Evolutionary conservation across 257 asterid genomes (phyloP).

Genomic region (Avicennia marina): DNA sequence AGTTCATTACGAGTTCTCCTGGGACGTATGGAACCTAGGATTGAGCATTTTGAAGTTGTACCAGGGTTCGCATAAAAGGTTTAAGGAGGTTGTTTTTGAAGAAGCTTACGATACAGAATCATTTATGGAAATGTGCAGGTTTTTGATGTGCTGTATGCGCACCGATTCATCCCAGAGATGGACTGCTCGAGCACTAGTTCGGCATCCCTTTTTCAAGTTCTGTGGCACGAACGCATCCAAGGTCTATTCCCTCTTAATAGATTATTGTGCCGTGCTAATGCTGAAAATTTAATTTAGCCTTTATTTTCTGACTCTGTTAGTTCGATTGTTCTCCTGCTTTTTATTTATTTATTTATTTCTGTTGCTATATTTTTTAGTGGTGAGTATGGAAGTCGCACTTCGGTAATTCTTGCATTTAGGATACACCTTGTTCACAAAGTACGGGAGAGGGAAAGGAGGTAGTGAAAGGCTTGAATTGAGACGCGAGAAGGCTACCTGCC

Average conservation of each 20-base stretch:
- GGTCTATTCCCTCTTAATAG: neutral
- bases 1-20: slow-evolving; percentile 22
- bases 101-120: neutral
- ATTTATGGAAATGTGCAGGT: slow-evolving; percentile 11
- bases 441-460: neutral
- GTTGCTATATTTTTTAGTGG: neutral
- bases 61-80: slow-evolving; percentile 3
- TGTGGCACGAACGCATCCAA: too few species aligned
- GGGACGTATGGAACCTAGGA: slow-evolving; percentile 36
- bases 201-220: slow-evolving; percentile 22
- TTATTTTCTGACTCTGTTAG: neutral
- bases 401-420: neutral
- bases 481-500: neutral
- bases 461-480: neutral
- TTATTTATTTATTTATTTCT: too few species aligned
- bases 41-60: slow-evolving; percentile 19
- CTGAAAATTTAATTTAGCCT: neutral
- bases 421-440: neutral
- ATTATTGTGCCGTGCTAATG: neutral
- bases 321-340: too few species aligned
- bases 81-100: neutral
- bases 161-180: slow-evolving; percentile 8
- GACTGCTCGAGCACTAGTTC: slow-evolving; percentile 15
- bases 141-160: slow-evolving; percentile 27
- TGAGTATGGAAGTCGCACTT: neutral